These are phyloP conservation scores for Phaeotremella skinneri DNA, from an alignment of 768 basidiomycete genomes.

Conservation along the genomic window DNA sequence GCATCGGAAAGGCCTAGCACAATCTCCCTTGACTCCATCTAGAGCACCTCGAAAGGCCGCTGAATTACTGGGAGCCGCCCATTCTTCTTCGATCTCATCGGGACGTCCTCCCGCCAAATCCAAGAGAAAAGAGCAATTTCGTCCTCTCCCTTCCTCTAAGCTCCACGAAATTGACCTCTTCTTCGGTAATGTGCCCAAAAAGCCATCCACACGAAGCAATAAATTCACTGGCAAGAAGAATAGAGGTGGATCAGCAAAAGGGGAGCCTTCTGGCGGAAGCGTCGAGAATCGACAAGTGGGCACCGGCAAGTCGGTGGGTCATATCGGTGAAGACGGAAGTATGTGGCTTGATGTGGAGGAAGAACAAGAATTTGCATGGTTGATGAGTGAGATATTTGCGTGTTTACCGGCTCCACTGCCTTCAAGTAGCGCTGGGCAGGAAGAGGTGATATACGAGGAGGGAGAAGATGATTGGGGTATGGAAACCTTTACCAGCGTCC, in stretches of 20 bases:
- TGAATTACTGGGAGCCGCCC: conserved; percentile 27
- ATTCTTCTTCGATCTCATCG: neutral
- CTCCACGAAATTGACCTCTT: conserved; percentile 38
- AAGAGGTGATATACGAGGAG: conserved; percentile 5
- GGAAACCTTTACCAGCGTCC: conserved; percentile 33
- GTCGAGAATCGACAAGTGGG: conserved; percentile 18
- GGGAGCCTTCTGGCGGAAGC: neutral
- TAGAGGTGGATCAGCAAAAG: neutral
- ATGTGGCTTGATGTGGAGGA: conserved; percentile 46
- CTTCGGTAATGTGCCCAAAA: conserved; percentile 36
- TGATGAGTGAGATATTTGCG: conserved; percentile 32
- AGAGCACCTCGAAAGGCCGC: conserved; percentile 43
- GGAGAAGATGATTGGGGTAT: conserved; percentile 31
- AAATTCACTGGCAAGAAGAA: neutral
- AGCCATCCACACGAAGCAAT: conserved; percentile 3
- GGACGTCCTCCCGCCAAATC: neutral
- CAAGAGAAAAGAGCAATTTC: conserved; percentile 25
- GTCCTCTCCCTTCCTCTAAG: conserved; percentile 29
- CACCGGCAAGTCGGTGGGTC: conserved; percentile 11
- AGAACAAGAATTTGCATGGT: conserved; percentile 46
- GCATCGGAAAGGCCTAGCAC: conserved; percentile 9
- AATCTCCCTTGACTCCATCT: conserved; percentile 35
- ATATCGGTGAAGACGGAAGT: conserved; percentile 28
- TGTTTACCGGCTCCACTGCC: conserved; percentile 6
- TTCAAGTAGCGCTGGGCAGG: conserved; percentile 3